Percentiles rank a stretch among this genome's conserved stretches.
Evolutionary conservation across 768 basidiomycete species (phyloP).

Genomic region (Lactifluus volemus): DNA sequence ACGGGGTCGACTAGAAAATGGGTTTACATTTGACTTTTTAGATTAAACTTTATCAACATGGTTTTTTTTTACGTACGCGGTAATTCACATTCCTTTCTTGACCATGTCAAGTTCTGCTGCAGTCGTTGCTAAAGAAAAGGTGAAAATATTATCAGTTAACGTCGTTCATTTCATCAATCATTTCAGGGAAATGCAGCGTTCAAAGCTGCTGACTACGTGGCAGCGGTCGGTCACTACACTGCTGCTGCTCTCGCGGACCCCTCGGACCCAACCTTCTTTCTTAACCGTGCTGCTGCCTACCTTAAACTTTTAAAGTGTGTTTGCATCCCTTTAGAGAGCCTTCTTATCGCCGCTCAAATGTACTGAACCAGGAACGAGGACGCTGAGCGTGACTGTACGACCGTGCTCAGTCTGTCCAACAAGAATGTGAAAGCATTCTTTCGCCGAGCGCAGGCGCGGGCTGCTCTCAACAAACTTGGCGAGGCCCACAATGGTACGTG

Average conservation of each 20-base stretch:
- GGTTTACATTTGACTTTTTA: not conserved
- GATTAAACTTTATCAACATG: not conserved
- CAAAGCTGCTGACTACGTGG: conserved; percentile 68
- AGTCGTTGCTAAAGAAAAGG: not conserved
- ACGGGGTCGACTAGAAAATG: not conserved
- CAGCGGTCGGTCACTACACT: conserved; percentile 82
- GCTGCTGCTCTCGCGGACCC: conserved; percentile 65
- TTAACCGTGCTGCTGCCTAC: conserved; percentile 89
- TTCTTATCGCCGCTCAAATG: not conserved
- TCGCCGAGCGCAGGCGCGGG: conserved; percentile 65
- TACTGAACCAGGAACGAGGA: conserved; percentile 11
- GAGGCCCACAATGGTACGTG: conserved; percentile 57
- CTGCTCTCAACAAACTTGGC: conserved; percentile 41
- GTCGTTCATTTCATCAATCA: not conserved
- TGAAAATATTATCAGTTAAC: not conserved
- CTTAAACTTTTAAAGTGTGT: conserved; percentile 93
- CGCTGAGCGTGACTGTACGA: conserved; percentile 44
- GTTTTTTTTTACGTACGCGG: no score
- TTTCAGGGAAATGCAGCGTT: conserved; percentile 85
- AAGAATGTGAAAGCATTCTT: conserved; percentile 75
- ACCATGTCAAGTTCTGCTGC: not conserved
- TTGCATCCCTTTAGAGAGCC: conserved; percentile 5
- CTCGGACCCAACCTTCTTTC: conserved; percentile 64
- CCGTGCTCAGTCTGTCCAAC: conserved; percentile 44
- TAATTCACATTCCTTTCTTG: not conserved